Evolutionary conservation across 2,329 filamentous ascomycete species (phyloP), one percentile per base, ranked within the genome.

Genomic region (Pseudofabraea citricarpa): DNA sequence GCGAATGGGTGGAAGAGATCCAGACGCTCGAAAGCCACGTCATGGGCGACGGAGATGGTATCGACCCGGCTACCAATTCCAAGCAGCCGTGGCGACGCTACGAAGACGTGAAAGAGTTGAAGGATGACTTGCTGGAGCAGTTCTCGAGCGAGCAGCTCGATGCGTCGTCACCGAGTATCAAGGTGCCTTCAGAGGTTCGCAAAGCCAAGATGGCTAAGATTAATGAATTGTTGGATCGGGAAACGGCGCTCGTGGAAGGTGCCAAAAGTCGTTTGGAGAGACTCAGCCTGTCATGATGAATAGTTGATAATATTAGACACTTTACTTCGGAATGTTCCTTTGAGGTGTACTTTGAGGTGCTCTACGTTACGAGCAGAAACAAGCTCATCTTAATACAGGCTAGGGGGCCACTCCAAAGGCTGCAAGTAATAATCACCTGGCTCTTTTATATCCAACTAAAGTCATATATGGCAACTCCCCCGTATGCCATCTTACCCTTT

Each of bases 241-340:
- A 88, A 64, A 77, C 77, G 36, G 81, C 81, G 5, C 62, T 87
- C 55, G 78, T 87, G 6, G 82, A 87, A 53, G 83, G 79, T 18
- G 75, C 85, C 18, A 80, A 74, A 52, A 71, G 71, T 44, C 71
- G 83, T 44, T 63, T 88, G 49, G 77, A 83, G 60, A 74, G 71
- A 48, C 64, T 87, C 42, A 68, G 48, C 33, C 44, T 60, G 41
- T 41, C 36, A 33, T 39, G 31, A 13, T 43, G n/a, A n/a, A n/a
- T n/a, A n/a, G n/a, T n/a, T n/a, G n/a, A n/a, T n/a, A n/a, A n/a
- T n/a, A n/a, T n/a, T n/a, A n/a, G n/a, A n/a, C n/a, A n/a, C n/a
- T n/a, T n/a, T n/a, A n/a, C n/a, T n/a, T n/a, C n/a, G n/a, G n/a
- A n/a, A n/a, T n/a, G n/a, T n/a, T n/a, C n/a, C n/a, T n/a, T n/a